Conservation (phyloP, 805 yeast species). For the Starmerella sirachaensis region DNA sequence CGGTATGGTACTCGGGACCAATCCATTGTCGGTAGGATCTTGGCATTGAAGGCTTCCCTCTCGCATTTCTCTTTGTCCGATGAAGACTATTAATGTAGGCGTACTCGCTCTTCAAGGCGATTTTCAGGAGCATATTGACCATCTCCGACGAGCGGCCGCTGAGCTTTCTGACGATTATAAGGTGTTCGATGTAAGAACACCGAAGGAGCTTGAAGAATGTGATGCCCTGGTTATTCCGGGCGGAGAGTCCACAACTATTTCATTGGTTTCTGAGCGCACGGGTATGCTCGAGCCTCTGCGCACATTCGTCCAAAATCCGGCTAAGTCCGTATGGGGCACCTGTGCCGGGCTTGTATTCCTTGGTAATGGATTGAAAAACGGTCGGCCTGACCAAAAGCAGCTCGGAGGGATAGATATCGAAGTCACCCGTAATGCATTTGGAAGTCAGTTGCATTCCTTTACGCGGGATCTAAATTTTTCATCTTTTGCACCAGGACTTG, state of each 20-base stretch:
- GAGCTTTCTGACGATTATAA: slow-evolving; percentile 2
- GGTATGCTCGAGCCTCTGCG: slow-evolving; percentile 45
- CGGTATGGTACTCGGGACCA: too few species aligned
- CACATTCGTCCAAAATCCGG: slow-evolving; percentile 36
- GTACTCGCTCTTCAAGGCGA: slow-evolving; percentile 75
- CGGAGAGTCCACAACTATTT: slow-evolving; percentile 40
- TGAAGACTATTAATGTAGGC: slow-evolving; percentile 34
- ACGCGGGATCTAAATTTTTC: slow-evolving; percentile 35
- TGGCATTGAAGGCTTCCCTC: too few species aligned
- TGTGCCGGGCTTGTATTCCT: slow-evolving; percentile 72
- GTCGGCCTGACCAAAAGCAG: slow-evolving; percentile 38
- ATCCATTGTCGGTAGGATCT: too few species aligned
- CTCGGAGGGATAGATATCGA: slow-evolving; percentile 54
- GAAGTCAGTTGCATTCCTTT: slow-evolving; percentile 63
- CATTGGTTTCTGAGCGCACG: slow-evolving; percentile 56
- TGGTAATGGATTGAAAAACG: slow-evolving; percentile 43
- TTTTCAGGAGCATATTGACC: slow-evolving; percentile 52
- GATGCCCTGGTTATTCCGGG: slow-evolving; percentile 60
- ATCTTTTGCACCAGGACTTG: slow-evolving; percentile 26
- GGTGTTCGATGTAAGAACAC: slow-evolving; percentile 39
- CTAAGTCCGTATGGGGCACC: slow-evolving; percentile 68
- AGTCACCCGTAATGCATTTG: slow-evolving; percentile 65
- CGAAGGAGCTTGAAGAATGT: slow-evolving; percentile 38
- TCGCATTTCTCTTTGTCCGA: too few species aligned
- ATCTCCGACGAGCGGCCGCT: slow-evolving; percentile 34